Evolutionary conservation across 176 grass and related monocot genomes (phyloP).

Genomic region (Pontederia crassipes): DNA sequence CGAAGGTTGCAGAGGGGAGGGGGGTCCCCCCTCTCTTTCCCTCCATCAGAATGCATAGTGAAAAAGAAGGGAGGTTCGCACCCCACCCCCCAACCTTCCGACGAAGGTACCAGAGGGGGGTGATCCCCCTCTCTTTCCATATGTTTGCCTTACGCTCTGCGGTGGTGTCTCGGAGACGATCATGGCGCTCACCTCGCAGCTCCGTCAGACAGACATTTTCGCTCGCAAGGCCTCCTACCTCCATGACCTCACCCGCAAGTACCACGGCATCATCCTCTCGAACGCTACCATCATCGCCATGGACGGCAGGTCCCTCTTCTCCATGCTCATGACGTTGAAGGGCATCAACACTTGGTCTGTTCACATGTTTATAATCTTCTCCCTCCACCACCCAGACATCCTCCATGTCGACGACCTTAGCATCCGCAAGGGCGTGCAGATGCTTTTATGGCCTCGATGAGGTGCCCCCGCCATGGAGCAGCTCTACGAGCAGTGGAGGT

Average conservation of each 20-base stretch:
- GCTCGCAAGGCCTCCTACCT: conserved; percentile 32
- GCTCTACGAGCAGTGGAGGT: conserved; percentile 73
- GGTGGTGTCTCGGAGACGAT: conserved; percentile 69
- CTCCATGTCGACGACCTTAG: conserved; percentile 74
- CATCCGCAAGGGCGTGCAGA: conserved; percentile 85
- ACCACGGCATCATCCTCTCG: conserved; percentile 62
- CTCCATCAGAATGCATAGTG: too few relatives aligned
- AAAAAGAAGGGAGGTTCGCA: too few relatives aligned
- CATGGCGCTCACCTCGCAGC: conserved; percentile 67
- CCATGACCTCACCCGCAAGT: conserved; percentile 57
- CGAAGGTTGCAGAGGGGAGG: too few relatives aligned
- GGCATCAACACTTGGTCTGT: conserved; percentile 82
- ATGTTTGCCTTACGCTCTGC: conserved; percentile 35
- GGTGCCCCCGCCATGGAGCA: conserved; percentile 68
- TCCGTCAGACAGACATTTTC: conserved; percentile 90
- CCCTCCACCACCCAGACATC: conserved; percentile 77
- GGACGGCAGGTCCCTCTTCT: conserved; percentile 84
- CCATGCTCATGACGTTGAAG: conserved; percentile 24
- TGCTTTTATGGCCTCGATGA: conserved; percentile 70
- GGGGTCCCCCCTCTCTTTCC: too few relatives aligned
- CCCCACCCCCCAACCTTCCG: too few relatives aligned
- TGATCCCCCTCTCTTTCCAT: too few relatives aligned
- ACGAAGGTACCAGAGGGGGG: too few relatives aligned
- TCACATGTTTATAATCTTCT: conserved; percentile 99
- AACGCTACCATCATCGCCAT: conserved; percentile 55